These are phyloP conservation scores for Nidularia pulvinata DNA, from an alignment of 768 basidiomycete genomes.

Conservation along the genomic window DNA sequence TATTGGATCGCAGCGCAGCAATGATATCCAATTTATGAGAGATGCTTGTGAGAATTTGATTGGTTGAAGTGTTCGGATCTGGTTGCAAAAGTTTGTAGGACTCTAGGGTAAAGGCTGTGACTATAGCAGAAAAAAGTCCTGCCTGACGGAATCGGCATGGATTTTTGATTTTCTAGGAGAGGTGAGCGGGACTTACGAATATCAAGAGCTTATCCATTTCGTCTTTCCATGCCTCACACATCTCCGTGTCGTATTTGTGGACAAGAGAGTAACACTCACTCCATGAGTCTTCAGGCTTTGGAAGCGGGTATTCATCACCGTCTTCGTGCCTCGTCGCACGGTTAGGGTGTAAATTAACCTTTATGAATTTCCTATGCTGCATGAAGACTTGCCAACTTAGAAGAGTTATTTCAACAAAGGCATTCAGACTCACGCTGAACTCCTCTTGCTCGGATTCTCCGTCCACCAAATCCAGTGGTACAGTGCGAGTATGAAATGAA, in stretches of 20 bases:
- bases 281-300: slow-evolving; percentile 3
- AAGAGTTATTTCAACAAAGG: too few relatives aligned
- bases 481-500: too few relatives aligned
- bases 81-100: neutral
- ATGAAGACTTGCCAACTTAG: too few relatives aligned
- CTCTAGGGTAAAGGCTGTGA: neutral
- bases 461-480: too few relatives aligned
- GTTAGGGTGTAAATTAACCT: too few relatives aligned
- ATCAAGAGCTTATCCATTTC: neutral
- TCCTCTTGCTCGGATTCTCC: too few relatives aligned
- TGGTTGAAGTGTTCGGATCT: neutral
- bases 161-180: neutral
- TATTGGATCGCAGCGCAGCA: neutral
- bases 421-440: too few relatives aligned
- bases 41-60: neutral
- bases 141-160: neutral
- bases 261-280: neutral
- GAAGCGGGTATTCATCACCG: too few relatives aligned
- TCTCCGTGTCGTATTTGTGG: neutral
- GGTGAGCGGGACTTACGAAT: neutral
- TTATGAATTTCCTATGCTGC: too few relatives aligned
- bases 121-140: neutral
- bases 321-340: too few relatives aligned
- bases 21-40: neutral
- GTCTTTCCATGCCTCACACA: neutral